Evolutionary conservation across 345 rosid genomes (phyloP), one percentile per base, ranked within the genome.

Genomic region (Geranium rotundifolium): DNA sequence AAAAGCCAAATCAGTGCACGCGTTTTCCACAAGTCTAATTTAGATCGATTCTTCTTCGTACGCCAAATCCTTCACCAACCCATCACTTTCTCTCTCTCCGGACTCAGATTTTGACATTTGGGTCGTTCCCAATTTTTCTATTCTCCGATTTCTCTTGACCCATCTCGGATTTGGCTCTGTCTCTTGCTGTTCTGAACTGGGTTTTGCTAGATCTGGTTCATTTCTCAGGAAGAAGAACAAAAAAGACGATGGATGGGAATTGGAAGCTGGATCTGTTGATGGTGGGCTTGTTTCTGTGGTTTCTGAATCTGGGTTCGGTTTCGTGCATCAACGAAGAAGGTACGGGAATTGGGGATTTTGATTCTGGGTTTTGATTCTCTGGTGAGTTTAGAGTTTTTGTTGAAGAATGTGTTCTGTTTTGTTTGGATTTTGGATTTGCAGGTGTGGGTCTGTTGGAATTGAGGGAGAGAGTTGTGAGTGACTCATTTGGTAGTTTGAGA

Each of bases 281-380:
- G 63, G 59, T 19, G 63, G 23, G 66, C 18, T 0, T 71, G 29
- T 19, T 76, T 56, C 64, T 73, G 30, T 52, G 79, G 52, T 71
- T 57, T 67, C 78, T 65, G 18, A 57, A 71, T 72, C 63, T 77
- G 46, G 61, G 73, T 37, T 66, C 65, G 9, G 74, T 82, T 56
- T 77, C 17, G 63, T 77, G 88, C 39, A 71, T 86, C 29, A 86
- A 82, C 34, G 77, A 77, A 13, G 85, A 85, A 75, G 95, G 96
- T 90, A 2, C 27, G 27, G 2, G 27, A 23, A 74, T 4, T 23
- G 17, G 17, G 46, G 27, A 23, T 23, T 10, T 16, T 27, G 15
- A n/a, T 23, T 37, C 3, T 37, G 7, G 46, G 0, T 37, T 37
- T 37, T 37, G 46, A 10, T 37, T 37, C 27, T 23, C 27, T 23